Evolutionary conservation across 2,329 filamentous ascomycete genomes (phyloP).

Genomic region (Eutypella sp.): DNA sequence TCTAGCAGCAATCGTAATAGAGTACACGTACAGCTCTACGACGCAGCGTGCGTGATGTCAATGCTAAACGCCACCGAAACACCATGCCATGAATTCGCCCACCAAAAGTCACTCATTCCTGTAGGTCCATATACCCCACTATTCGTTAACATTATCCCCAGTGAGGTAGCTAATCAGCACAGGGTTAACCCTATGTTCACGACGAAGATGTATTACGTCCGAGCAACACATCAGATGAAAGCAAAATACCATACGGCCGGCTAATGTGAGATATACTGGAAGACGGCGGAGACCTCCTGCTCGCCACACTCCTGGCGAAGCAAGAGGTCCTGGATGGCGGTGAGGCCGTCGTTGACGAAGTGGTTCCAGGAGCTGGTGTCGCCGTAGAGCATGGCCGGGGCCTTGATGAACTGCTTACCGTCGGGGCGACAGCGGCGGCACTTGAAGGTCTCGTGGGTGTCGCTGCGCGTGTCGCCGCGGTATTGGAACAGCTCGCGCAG

Average conservation of each 20-base stretch:
- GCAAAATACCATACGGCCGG: neutral
- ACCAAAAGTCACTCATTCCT: too few relatives aligned
- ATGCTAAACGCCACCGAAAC: too few relatives aligned
- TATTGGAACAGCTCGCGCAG: constrained; percentile 94
- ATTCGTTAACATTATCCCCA: too few relatives aligned
- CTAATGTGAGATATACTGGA: constrained; percentile 94
- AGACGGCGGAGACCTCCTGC: constrained; percentile 83
- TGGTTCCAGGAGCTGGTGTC: constrained; percentile 99
- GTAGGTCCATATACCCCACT: too few relatives aligned
- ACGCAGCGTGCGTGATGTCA: too few relatives aligned
- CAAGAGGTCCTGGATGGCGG: constrained; percentile 83
- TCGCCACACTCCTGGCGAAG: constrained; percentile 79
- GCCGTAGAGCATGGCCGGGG: constrained; percentile 91
- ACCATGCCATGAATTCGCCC: too few relatives aligned
- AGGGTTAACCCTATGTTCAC: too few relatives aligned
- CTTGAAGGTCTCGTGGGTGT: constrained; percentile 98
- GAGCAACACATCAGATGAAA: too few relatives aligned
- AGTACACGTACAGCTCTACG: too few relatives aligned
- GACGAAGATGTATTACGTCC: too few relatives aligned
- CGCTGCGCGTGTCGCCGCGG: constrained; percentile 74
- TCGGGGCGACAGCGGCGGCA: constrained; percentile 91
- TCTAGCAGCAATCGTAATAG: too few relatives aligned
- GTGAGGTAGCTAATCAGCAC: too few relatives aligned
- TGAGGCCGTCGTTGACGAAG: constrained; percentile 76
- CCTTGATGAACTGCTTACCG: constrained; percentile 82